Evolutionary conservation across 1,139 yeast species (phyloP), one percentile per base, ranked within the genome.

Genomic region (Pichia kudriavzevii): DNA sequence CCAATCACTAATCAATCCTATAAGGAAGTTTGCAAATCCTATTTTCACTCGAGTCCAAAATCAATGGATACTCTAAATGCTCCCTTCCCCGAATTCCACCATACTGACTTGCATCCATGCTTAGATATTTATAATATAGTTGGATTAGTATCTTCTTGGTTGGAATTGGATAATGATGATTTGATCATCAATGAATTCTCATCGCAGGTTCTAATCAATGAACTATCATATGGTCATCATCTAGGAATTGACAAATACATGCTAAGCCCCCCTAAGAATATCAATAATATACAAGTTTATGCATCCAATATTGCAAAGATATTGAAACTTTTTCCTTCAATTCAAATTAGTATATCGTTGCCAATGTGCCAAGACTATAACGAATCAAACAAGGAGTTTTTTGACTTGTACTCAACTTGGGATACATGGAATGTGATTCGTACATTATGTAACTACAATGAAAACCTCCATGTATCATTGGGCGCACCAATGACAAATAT

Each of bases 401-500:
- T 45, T 34, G 79, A 75, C 50, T 60, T 68, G 7, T 52, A 76
- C 25, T 71, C 77, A 3, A 72, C 79, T 2, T 78, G 85, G 85
- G 81, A 75, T 38, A 66, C 75, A 46, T 78, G 85, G 85, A 73
- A 77, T 47, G 65, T 79, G 1, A 67, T 78, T 9, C 58, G 83
- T 18, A 61, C 66, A 7, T 59, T 67, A 26, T 72, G 78, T 47
- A 64, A 66, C 35, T 74, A 75, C 45, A 64, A 75, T 29, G 46
- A 58, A 2, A 66, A 71, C 18, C 56, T 79, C 12, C 66, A 72
- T 1, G 68, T 78, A 4, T 75, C 81, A 0, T 53, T 78, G 22
- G 80, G 76, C 10, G 56, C 77, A 3, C 77, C 80, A 4, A 61
- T 65, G 31, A 52, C 55, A 5, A 60, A 62, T 26, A 66, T 74